A percentile compares a stretch with the other conserved stretches of the same genome.
These are phyloP conservation scores for Mycena venus DNA, from an alignment of 768 basidiomycete species.

Conservation along the genomic window DNA sequence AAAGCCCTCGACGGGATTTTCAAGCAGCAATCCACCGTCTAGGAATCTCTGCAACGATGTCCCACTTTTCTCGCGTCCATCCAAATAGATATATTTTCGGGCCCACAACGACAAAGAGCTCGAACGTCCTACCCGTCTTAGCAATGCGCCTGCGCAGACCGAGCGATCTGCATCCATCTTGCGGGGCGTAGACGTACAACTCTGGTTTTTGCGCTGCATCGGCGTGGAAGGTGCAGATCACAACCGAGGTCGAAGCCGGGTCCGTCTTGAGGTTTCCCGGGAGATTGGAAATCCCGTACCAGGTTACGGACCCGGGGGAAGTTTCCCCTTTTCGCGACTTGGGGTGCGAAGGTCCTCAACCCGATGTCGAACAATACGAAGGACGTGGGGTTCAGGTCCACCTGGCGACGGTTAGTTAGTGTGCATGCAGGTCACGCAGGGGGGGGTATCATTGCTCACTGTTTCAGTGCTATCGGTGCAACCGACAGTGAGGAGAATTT, in stretches of 20 bases:
- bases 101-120: conserved; percentile 4
- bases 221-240: conserved; percentile 12
- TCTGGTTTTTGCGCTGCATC: background rate
- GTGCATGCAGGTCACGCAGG: too few species aligned
- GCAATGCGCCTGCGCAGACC: background rate
- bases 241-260: background rate
- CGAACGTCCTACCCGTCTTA: background rate
- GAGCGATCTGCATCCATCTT: background rate
- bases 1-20: too few species aligned
- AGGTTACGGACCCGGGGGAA: background rate
- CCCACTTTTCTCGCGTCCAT: background rate
- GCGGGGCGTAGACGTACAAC: conserved; percentile 11
- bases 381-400: background rate
- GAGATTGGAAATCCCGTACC: background rate
- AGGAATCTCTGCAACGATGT: background rate
- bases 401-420: background rate
- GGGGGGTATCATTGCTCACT: background rate
- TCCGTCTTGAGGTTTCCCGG: background rate
- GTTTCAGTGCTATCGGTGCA: background rate
- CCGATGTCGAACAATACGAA: conserved; percentile 19
- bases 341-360: background rate
- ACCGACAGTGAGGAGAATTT: conserved; percentile 1
- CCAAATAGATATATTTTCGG: background rate
- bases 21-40: background rate
- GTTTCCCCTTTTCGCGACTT: background rate